Percentiles rank a stretch among this genome's conserved stretches.
These are phyloP conservation scores for Symbiodinium natans DNA, from an alignment of 73 alveolate genomes.

Conservation along the genomic window DNA sequence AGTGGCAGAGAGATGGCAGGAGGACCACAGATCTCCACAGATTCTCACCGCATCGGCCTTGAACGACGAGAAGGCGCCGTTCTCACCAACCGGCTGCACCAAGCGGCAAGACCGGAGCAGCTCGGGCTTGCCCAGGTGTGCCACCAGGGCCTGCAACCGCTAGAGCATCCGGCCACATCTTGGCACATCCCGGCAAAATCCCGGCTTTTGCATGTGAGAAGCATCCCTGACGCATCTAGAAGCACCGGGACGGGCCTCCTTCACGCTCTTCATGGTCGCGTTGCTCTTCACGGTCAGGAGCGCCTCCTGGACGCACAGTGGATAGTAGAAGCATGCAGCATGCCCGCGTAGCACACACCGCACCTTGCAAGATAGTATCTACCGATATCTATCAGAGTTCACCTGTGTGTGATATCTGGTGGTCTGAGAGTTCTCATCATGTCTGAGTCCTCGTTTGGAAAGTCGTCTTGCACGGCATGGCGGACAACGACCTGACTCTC, in stretches of 20 bases:
- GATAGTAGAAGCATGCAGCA: not conserved
- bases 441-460: not conserved
- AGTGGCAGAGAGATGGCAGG: not conserved
- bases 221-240: not conserved
- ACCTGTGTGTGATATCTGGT: not conserved
- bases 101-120: slow-evolving; percentile 48
- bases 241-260: slow-evolving; percentile 7
- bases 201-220: not conserved
- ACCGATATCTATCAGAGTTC: no score
- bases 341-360: no score
- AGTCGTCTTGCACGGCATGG: slow-evolving; percentile 44
- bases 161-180: not conserved
- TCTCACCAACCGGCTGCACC: slow-evolving; percentile 83
- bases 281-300: slow-evolving; percentile 74
- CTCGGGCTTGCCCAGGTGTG: slow-evolving; percentile 82
- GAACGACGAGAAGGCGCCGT: slow-evolving; percentile 63
- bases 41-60: not conserved
- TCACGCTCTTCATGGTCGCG: slow-evolving; percentile 51
- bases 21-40: not conserved
- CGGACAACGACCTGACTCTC: slow-evolving; percentile 48
- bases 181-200: not conserved
- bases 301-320: slow-evolving; percentile 54
- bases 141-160: slow-evolving; percentile 24
- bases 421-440: not conserved
- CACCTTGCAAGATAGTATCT: no score